These are phyloP conservation scores for Alternaria hordeiaustralica DNA, from an alignment of 2,329 filamentous ascomycete genomes.

Conservation along the genomic window DNA sequence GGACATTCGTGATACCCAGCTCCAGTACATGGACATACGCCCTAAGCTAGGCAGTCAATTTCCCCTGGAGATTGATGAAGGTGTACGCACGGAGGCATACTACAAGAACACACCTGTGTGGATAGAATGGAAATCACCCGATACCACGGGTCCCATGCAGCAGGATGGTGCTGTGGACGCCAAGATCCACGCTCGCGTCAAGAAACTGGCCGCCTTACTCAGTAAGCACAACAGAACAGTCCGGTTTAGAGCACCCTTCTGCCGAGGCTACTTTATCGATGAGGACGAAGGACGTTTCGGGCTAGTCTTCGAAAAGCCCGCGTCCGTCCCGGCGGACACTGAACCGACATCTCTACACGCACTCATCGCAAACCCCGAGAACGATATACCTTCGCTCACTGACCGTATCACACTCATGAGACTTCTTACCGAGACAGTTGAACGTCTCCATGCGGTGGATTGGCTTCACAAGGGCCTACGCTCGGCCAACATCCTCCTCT, in stretches of 20 bases:
- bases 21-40: constrained; percentile 21
- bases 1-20: constrained; percentile 13
- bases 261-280: constrained; percentile 47
- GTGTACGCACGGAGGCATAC: constrained; percentile 38
- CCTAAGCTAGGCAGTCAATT: constrained; percentile 24
- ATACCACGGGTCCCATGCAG: constrained; percentile 26
- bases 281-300: constrained; percentile 54
- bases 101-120: constrained; percentile 39
- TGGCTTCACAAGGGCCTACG: constrained; percentile 67
- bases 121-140: constrained; percentile 49
- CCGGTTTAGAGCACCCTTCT: constrained; percentile 44
- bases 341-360: constrained; percentile 58
- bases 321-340: constrained; percentile 45
- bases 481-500: constrained; percentile 62
- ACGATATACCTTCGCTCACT: constrained; percentile 57
- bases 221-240: constrained; percentile 38
- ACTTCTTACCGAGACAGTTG: constrained; percentile 59
- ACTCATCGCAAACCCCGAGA: constrained; percentile 48
- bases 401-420: constrained; percentile 60
- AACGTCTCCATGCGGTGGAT: constrained; percentile 63
- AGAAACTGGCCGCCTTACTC: constrained; percentile 41
- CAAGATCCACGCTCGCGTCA: constrained; percentile 41
- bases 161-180: constrained; percentile 25
- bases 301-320: constrained; percentile 61
- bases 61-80: constrained; percentile 25